phyloP scores from a whole-genome alignment of 306 rosid species.

The Adenanthera pavonina region DNA sequence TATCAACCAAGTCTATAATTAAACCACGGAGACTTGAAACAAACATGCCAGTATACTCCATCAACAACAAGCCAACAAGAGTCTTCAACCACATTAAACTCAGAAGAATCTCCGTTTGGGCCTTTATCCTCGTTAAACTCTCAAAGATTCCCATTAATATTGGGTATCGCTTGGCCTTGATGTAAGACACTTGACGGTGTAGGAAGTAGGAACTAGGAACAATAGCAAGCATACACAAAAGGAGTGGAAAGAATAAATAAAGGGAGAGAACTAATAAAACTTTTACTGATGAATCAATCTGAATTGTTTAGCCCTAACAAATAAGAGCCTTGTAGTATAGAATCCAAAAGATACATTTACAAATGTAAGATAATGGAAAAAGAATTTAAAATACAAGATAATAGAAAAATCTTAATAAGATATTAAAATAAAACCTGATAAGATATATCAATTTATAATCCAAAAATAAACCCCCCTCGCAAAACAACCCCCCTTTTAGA shows the following conservation, averaged over 20 bases:
- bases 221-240: too few species aligned
- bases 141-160: too few species aligned
- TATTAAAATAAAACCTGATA: not conserved
- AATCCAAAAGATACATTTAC: not conserved
- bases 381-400: not conserved
- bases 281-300: not conserved
- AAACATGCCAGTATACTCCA: not conserved
- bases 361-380: not conserved
- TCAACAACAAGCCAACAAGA: not conserved
- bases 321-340: not conserved
- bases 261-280: too few species aligned
- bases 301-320: not conserved
- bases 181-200: too few species aligned
- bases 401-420: not conserved
- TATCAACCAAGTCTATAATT: not conserved
- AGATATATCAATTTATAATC: not conserved
- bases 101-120: not conserved
- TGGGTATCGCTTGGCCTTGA: not conserved
- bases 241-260: too few species aligned
- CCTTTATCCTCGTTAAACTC: too few species aligned
- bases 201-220: too few species aligned
- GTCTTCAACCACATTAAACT: constrained; percentile 10
- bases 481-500: too few species aligned
- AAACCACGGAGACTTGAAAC: not conserved
- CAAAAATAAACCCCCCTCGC: not conserved